Evolutionary conservation across 148 eudicot species (phyloP).

Genomic region (Cornus suecica): DNA sequence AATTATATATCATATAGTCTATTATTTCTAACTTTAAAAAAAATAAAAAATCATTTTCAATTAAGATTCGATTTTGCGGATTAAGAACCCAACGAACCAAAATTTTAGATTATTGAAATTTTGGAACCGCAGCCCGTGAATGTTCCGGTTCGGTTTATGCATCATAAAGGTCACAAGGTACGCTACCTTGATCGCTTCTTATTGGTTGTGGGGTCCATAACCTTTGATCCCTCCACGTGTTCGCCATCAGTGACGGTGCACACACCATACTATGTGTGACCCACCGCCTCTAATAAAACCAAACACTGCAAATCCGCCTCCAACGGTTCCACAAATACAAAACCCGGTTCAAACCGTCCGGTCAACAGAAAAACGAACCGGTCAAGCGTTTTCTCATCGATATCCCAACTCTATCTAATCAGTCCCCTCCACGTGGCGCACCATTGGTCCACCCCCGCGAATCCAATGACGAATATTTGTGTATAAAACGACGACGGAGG

Average conservation of each 20-base stretch:
- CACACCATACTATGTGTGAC: not conserved
- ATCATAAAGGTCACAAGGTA: not conserved
- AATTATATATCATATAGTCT: too few species aligned
- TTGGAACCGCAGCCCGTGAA: too few species aligned
- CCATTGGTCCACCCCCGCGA: conserved; percentile 18
- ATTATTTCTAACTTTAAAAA: too few species aligned
- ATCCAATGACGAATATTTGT: conserved; percentile 36
- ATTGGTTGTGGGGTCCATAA: conserved; percentile 4
- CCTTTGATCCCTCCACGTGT: conserved; percentile 11
- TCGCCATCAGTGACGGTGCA: conserved; percentile 16
- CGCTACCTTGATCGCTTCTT: not conserved
- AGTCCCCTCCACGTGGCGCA: conserved; percentile 26
- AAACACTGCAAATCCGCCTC: not conserved
- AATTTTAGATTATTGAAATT: too few species aligned
- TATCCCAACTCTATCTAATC: conserved; percentile 25
- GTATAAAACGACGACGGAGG: conserved; percentile 9
- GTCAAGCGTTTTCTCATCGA: conserved; percentile 28
- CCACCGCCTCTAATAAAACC: conserved; percentile 1
- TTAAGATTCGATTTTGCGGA: too few species aligned
- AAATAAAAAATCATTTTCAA: too few species aligned
- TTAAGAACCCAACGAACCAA: too few species aligned
- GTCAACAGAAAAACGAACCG: conserved; percentile 20
- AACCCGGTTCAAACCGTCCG: conserved; percentile 8
- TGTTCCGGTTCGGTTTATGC: too few species aligned
- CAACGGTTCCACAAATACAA: not conserved